A percentile compares a stretch with the other conserved stretches of the same genome.
phyloP scores from a whole-genome alignment of 2,329 filamentous ascomycete species.

The Botryotinia calthae region DNA sequence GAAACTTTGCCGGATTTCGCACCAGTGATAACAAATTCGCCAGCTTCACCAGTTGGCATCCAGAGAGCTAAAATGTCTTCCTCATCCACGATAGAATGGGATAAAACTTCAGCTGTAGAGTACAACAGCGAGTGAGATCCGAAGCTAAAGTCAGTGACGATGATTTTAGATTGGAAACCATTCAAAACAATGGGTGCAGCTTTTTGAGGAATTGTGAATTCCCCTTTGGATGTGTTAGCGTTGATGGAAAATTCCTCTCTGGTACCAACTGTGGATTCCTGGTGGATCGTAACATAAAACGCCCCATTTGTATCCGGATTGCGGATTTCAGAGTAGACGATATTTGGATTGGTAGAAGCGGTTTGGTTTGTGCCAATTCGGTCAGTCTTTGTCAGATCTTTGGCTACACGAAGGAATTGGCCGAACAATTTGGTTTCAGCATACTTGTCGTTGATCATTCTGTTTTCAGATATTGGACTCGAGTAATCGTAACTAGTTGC shows the following conservation, averaged over 20 bases:
- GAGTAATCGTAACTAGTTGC: slow-evolving; percentile 64
- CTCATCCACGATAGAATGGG: slow-evolving; percentile 48
- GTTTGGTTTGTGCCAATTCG: slow-evolving; percentile 47
- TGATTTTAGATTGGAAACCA: slow-evolving; percentile 60
- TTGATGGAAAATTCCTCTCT: slow-evolving; percentile 53
- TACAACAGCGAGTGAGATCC: slow-evolving; percentile 52
- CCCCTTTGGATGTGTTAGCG: slow-evolving; percentile 55
- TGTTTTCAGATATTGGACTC: slow-evolving; percentile 48
- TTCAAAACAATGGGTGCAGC: slow-evolving; percentile 51
- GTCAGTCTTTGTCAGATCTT: slow-evolving; percentile 55
- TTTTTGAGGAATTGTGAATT: slow-evolving; percentile 52
- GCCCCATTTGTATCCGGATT: slow-evolving; percentile 54
- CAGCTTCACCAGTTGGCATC: slow-evolving; percentile 52
- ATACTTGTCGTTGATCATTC: slow-evolving; percentile 57
- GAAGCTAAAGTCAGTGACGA: slow-evolving; percentile 58
- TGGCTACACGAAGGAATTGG: slow-evolving; percentile 57
- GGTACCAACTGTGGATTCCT: slow-evolving; percentile 50
- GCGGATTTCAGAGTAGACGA: slow-evolving; percentile 55
- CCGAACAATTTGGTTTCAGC: slow-evolving; percentile 62
- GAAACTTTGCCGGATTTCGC: slow-evolving; percentile 52
- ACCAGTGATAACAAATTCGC: slow-evolving; percentile 53
- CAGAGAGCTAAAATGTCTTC: slow-evolving; percentile 52
- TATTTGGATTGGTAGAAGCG: slow-evolving; percentile 49
- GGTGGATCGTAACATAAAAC: slow-evolving; percentile 59
- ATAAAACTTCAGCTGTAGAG: slow-evolving; percentile 55